These are phyloP conservation scores for Diaporthe destruens DNA, from an alignment of 2,329 filamentous ascomycete species.

Conservation along the genomic window DNA sequence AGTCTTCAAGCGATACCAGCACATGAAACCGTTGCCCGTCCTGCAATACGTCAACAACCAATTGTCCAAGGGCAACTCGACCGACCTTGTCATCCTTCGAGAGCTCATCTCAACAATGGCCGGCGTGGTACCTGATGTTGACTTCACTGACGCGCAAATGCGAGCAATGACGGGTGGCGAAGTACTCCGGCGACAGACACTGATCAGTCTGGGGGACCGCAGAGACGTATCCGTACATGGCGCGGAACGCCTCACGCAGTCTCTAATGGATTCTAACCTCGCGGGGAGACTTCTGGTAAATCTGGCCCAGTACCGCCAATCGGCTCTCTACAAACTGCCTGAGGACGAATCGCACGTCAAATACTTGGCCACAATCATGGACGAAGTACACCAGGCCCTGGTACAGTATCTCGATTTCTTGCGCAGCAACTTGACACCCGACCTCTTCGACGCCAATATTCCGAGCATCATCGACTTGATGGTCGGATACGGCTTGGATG, in stretches of 20 bases:
- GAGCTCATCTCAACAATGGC: conserved; percentile 94
- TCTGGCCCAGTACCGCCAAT: conserved; percentile 89
- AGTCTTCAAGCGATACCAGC: conserved; percentile 86
- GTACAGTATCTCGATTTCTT: conserved; percentile 91
- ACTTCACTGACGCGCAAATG: conserved; percentile 90
- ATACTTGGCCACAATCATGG: conserved; percentile 86
- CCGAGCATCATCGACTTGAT: conserved; percentile 82
- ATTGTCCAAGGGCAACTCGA: conserved; percentile 84
- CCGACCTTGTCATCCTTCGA: conserved; percentile 90
- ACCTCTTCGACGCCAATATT: conserved; percentile 83
- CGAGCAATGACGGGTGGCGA: conserved; percentile 90
- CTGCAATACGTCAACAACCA: conserved; percentile 92
- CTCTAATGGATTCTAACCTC: conserved; percentile 81
- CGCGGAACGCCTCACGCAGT: conserved; percentile 82
- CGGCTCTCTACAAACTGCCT: conserved; percentile 82
- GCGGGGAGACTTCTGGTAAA: conserved; percentile 88
- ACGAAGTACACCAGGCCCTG: conserved; percentile 89
- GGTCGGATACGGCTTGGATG: conserved; percentile 81
- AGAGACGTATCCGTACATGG: conserved; percentile 81
- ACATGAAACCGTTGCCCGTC: conserved; percentile 86
- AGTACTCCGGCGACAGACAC: conserved; percentile 81
- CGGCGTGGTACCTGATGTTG: conserved; percentile 86
- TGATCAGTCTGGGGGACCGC: conserved; percentile 84
- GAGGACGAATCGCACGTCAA: conserved; percentile 86
- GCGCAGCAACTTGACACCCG: conserved; percentile 79